phyloP scores from a whole-genome alignment of 805 yeast genomes.

The Barnettozyma californica region DNA sequence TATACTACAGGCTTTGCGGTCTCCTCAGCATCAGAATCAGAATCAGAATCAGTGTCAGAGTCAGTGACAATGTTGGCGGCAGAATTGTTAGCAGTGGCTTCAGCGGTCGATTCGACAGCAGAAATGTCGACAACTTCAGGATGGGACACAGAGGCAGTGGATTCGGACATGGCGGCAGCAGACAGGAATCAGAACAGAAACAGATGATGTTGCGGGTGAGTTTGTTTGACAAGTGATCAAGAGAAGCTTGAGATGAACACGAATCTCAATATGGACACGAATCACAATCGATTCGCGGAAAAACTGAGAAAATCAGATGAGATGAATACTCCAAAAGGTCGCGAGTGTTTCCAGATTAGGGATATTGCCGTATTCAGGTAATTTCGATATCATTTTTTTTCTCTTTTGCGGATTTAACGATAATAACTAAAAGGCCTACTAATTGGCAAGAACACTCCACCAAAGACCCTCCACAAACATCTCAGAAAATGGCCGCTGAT shows the following conservation, averaged over 20 bases:
- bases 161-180: slow-evolving; percentile 9
- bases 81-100: slow-evolving; percentile 1
- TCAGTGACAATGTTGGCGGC: not conserved
- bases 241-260: not conserved
- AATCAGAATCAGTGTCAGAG: slow-evolving; percentile 2
- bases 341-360: not conserved
- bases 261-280: no score
- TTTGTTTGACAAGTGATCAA: not conserved
- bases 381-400: not conserved
- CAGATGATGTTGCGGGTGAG: not conserved
- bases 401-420: slow-evolving; percentile 4
- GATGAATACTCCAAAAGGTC: not conserved
- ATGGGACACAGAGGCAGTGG: slow-evolving; percentile 1
- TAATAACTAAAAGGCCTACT: no score
- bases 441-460: no score
- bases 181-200: slow-evolving; percentile 2
- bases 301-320: not conserved
- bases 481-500: slow-evolving; percentile 6
- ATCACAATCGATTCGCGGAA: not conserved
- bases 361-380: not conserved
- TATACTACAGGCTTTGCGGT: slow-evolving; percentile 10
- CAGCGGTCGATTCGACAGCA: slow-evolving; percentile 1
- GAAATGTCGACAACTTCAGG: slow-evolving; percentile 1
- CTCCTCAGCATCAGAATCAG: slow-evolving; percentile 6
- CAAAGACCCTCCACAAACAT: not conserved